These are phyloP conservation scores for Phyllosticta citriasiana DNA, from an alignment of 2,329 filamentous ascomycete genomes.

Conservation along the genomic window DNA sequence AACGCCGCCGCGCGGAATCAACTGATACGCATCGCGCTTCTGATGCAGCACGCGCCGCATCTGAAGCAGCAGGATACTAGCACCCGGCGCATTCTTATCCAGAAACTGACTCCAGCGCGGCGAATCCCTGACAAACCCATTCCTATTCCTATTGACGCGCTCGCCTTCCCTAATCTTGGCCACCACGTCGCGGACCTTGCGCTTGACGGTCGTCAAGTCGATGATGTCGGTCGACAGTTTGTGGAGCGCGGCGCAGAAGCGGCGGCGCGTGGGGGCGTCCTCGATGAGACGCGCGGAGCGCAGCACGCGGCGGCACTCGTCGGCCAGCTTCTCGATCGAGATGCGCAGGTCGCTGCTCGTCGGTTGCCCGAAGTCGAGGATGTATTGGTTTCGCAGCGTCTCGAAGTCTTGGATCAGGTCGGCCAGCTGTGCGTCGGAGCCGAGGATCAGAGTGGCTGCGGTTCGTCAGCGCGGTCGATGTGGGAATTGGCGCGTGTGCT, in stretches of 20 bases:
- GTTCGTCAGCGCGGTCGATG: not conserved
- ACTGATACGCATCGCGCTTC: not conserved
- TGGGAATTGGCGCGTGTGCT: not conserved
- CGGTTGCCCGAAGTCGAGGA: not conserved
- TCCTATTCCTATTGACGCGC: not conserved
- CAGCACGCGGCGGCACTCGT: not conserved
- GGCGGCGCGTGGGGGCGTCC: not conserved
- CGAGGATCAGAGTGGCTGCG: not conserved
- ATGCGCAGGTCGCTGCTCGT: not conserved
- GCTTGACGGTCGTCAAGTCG: not conserved
- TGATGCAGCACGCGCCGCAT: not conserved
- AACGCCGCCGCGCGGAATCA: not conserved
- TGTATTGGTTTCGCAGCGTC: not conserved
- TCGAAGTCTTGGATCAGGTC: not conserved
- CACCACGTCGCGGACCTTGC: not conserved
- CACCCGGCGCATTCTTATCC: not conserved
- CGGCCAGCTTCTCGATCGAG: not conserved
- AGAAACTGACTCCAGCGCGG: slow-evolving; percentile 1
- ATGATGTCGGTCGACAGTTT: not conserved
- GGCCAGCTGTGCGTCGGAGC: not conserved
- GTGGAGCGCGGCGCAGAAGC: not conserved
- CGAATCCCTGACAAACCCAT: not conserved
- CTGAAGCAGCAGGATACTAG: not conserved
- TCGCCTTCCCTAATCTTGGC: not conserved
- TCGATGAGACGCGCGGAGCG: not conserved